These are phyloP conservation scores for Canavalia gladiata DNA, from an alignment of 306 rosid species.

Conservation along the genomic window DNA sequence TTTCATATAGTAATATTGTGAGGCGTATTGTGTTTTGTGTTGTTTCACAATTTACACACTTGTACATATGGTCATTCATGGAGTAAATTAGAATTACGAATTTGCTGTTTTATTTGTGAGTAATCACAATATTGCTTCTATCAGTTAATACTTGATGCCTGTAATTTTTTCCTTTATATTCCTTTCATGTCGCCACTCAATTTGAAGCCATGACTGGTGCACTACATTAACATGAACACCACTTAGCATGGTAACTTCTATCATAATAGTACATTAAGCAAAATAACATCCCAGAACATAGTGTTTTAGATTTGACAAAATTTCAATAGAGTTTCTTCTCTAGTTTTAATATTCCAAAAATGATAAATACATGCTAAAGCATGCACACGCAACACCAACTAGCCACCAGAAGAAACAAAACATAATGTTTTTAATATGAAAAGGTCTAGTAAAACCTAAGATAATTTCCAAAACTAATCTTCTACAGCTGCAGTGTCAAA, in stretches of 20 bases:
- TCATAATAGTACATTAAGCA: neutral
- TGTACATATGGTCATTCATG: conserved; percentile 17
- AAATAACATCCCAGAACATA: neutral
- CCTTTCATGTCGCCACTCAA: neutral
- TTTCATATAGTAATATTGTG: conserved; percentile 31
- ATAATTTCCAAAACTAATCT: neutral
- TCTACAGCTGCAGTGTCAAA: neutral
- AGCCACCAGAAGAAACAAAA: neutral
- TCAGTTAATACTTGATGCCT: conserved; percentile 22
- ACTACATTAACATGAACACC: neutral
- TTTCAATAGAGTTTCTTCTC: neutral
- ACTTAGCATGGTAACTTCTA: neutral
- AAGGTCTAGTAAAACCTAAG: neutral
- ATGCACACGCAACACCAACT: neutral
- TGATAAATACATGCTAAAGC: neutral
- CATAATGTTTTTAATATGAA: neutral
- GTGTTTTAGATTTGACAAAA: neutral
- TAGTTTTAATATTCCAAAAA: conserved; percentile 2
- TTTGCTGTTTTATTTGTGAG: conserved; percentile 14
- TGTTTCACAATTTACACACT: conserved; percentile 32
- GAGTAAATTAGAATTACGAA: neutral
- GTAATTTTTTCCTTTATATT: neutral
- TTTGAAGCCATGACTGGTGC: conserved; percentile 22
- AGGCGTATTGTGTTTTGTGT: conserved; percentile 24
- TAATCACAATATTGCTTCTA: conserved; percentile 6